Evolutionary conservation across 2,329 filamentous ascomycete species (phyloP).

Genomic region (Iodosphaeria phyllophila): DNA sequence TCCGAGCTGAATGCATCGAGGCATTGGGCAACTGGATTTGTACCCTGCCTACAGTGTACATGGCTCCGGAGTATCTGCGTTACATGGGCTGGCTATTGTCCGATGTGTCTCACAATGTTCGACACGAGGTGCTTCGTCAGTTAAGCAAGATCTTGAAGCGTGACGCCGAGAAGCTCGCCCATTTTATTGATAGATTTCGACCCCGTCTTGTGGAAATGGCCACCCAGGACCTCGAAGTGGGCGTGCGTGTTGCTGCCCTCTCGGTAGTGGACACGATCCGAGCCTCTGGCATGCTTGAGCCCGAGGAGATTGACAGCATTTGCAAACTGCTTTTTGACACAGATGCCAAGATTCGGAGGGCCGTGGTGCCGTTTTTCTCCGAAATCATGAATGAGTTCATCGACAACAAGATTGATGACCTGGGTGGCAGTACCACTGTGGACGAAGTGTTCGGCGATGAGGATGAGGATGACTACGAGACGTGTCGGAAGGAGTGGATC

Average conservation of each 20-base stretch:
- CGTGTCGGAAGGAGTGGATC: slow-evolving; percentile 69
- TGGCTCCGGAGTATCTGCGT: slow-evolving; percentile 75
- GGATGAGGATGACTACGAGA: slow-evolving; percentile 59
- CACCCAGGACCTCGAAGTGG: slow-evolving; percentile 62
- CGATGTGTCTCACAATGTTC: slow-evolving; percentile 54
- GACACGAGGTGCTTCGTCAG: slow-evolving; percentile 75
- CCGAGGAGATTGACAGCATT: slow-evolving; percentile 75
- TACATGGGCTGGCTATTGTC: slow-evolving; percentile 95
- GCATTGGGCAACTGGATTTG: slow-evolving; percentile 81
- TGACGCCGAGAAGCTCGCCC: slow-evolving; percentile 65
- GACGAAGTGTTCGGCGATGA: slow-evolving; percentile 55
- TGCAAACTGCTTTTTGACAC: slow-evolving; percentile 79
- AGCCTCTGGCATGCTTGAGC: slow-evolving; percentile 71
- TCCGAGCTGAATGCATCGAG: slow-evolving; percentile 73
- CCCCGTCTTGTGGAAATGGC: slow-evolving; percentile 84
- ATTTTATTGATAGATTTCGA: slow-evolving; percentile 86
- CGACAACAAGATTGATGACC: slow-evolving; percentile 61
- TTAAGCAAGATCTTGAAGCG: slow-evolving; percentile 63
- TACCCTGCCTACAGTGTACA: slow-evolving; percentile 68
- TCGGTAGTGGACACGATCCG: slow-evolving; percentile 68
- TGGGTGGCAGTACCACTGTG: slow-evolving; percentile 61
- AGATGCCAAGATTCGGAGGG: slow-evolving; percentile 68
- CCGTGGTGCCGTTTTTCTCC: slow-evolving; percentile 78
- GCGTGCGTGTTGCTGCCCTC: slow-evolving; percentile 64
- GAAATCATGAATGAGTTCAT: slow-evolving; percentile 72